Conservation (phyloP, 108 stramenopile species). For the Epipyxis sp. region DNA sequence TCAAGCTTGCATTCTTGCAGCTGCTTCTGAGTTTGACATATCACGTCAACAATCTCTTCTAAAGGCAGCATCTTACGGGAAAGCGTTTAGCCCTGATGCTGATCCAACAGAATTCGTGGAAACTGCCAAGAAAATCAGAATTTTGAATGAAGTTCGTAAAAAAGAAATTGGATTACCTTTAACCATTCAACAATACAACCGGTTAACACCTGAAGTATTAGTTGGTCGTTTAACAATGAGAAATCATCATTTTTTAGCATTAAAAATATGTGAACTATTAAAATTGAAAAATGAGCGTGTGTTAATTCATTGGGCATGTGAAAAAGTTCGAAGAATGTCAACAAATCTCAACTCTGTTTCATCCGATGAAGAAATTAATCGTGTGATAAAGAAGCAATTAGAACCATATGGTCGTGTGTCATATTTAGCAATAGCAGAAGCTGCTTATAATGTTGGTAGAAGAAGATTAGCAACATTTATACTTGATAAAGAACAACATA, state of each 20-base stretch:
- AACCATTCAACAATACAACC: conserved; percentile 78
- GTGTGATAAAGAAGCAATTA: neutral
- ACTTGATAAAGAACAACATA: neutral
- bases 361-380: conserved; percentile 29
- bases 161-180: conserved; percentile 71
- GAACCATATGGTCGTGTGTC: conserved; percentile 6
- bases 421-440: conserved; percentile 10
- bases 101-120: conserved; percentile 65
- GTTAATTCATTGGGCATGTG: conserved; percentile 57
- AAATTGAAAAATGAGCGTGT: conserved; percentile 41
- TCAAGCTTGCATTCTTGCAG: conserved; percentile 74
- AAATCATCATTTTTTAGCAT: conserved; percentile 44
- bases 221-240: conserved; percentile 46
- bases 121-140: conserved; percentile 70
- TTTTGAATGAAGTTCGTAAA: conserved; percentile 74
- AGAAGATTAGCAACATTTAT: conserved; percentile 3
- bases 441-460: neutral
- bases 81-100: conserved; percentile 73
- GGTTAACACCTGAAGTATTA: conserved; percentile 65
- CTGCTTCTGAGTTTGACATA: conserved; percentile 78
- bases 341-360: neutral
- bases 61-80: conserved; percentile 83
- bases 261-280: conserved; percentile 50
- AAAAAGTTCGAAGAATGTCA: conserved; percentile 18
- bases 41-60: conserved; percentile 76